Conservation (phyloP, 805 yeast genomes). For the Candida qinlingensis region DNA sequence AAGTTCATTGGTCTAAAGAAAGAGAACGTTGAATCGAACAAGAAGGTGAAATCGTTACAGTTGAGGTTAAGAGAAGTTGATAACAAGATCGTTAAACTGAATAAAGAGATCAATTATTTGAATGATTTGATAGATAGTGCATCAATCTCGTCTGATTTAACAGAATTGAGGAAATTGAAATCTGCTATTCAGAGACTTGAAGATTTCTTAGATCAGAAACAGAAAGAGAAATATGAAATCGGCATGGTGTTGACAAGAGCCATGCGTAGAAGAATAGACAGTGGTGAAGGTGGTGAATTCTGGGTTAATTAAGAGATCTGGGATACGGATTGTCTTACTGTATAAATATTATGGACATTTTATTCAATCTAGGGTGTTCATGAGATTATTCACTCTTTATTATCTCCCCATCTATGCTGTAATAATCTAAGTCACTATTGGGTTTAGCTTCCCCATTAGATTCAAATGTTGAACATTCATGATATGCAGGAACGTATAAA, state of each 20-base stretch:
- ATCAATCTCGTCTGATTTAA: slow-evolving; percentile 29
- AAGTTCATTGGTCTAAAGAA: slow-evolving; percentile 22
- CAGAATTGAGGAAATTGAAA: slow-evolving; percentile 32
- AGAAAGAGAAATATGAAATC: slow-evolving; percentile 37
- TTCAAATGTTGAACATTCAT: slow-evolving; percentile 2
- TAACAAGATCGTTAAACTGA: slow-evolving; percentile 31
- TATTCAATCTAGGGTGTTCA: neutral
- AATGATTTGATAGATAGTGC: slow-evolving; percentile 30
- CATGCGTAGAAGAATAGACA: slow-evolving; percentile 35
- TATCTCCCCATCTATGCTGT: slow-evolving; percentile 6
- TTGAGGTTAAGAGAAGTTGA: slow-evolving; percentile 28
- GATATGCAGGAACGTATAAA: slow-evolving; percentile 35
- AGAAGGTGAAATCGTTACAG: slow-evolving; percentile 26
- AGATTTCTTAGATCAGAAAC: slow-evolving; percentile 35
- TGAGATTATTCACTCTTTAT: neutral
- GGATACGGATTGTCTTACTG: neutral
- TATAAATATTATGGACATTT: neutral
- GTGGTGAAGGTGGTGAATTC: slow-evolving; percentile 34
- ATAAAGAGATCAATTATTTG: slow-evolving; percentile 34
- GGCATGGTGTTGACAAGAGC: slow-evolving; percentile 36
- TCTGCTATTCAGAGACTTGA: slow-evolving; percentile 33
- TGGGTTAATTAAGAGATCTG: slow-evolving; percentile 31
- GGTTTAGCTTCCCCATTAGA: neutral
- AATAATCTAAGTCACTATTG: neutral
- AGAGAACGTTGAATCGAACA: slow-evolving; percentile 12